phyloP scores from a whole-genome alignment of 495 filamentous ascomycete genomes.

The Lasiosphaeria ovina region DNA sequence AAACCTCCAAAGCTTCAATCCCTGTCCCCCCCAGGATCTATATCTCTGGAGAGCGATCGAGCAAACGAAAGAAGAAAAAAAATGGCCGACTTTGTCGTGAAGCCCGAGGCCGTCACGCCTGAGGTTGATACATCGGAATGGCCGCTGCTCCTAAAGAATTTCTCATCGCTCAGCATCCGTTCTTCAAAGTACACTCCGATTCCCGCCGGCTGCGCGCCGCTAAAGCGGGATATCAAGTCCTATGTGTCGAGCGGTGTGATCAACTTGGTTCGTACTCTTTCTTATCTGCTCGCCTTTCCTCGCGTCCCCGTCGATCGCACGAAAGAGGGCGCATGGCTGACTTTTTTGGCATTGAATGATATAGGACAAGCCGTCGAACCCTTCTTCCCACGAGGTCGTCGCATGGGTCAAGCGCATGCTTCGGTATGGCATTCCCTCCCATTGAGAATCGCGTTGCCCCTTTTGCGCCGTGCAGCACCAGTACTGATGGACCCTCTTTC shows the following conservation, averaged over 20 bases:
- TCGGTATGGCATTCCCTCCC: constrained; percentile 53
- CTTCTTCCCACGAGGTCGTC: constrained; percentile 96
- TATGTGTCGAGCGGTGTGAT: constrained; percentile 96
- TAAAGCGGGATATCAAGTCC: constrained; percentile 88
- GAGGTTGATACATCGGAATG: constrained; percentile 73
- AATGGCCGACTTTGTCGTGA: constrained; percentile 60
- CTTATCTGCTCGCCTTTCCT: neutral
- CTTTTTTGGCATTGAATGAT: neutral
- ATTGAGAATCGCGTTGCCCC: neutral
- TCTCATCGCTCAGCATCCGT: constrained; percentile 77
- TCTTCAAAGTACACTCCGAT: constrained; percentile 95
- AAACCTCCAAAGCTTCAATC: too few relatives aligned
- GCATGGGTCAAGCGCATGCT: constrained; percentile 98
- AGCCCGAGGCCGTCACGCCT: constrained; percentile 73
- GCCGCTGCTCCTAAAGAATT: constrained; percentile 92
- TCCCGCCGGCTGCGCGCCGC: constrained; percentile 77
- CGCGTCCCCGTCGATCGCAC: neutral
- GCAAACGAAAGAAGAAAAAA: constrained; percentile 39
- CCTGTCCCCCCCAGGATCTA: too few relatives aligned
- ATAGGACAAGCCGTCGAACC: constrained; percentile 91
- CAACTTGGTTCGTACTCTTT: constrained; percentile 49
- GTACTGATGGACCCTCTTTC: too few relatives aligned
- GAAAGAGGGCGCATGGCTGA: neutral
- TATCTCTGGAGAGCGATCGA: neutral
- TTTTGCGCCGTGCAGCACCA: too few relatives aligned